Evolutionary conservation across 2,329 filamentous ascomycete species (phyloP).

Genomic region (Simplicillium aogashimaense): DNA sequence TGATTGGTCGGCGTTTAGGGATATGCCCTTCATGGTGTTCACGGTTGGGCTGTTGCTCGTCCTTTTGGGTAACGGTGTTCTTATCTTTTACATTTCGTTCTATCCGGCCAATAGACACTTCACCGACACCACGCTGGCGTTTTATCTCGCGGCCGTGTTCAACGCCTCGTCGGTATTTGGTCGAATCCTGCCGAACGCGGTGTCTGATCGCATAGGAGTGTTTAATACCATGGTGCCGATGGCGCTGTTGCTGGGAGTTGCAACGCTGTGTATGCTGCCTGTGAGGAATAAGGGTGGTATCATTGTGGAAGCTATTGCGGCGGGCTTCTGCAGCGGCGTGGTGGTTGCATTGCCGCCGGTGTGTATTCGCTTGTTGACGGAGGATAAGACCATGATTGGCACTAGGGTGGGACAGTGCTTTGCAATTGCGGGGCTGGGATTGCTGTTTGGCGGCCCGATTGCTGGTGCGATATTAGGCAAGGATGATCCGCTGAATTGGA

Average conservation of each 20-base stretch:
- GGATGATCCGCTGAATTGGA: not conserved
- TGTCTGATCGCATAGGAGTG: conserved; percentile 20
- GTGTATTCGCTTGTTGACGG: not conserved
- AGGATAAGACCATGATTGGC: not conserved
- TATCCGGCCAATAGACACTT: conserved; percentile 58
- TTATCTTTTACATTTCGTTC: conserved; percentile 57
- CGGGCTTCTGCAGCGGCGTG: not conserved
- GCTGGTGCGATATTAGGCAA: not conserved
- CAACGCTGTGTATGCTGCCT: not conserved
- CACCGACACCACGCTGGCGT: conserved; percentile 46
- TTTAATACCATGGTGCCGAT: conserved; percentile 16
- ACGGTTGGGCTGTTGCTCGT: conserved; percentile 54
- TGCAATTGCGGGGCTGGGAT: not conserved
- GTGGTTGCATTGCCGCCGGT: not conserved
- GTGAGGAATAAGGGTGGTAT: not conserved
- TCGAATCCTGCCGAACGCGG: conserved; percentile 49
- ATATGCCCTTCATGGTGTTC: conserved; percentile 46
- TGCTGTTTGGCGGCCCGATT: not conserved
- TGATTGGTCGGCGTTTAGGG: conserved; percentile 26
- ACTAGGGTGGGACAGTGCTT: not conserved
- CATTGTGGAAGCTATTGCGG: not conserved
- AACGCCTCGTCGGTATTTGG: conserved; percentile 71
- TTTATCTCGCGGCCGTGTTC: conserved; percentile 68
- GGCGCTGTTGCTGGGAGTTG: not conserved
- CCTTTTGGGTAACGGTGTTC: conserved; percentile 40